A percentile compares a stretch with the other conserved stretches of the same genome.
phyloP scores from a whole-genome alignment of 441 rosid species.

The Flueggea neowawraea region DNA sequence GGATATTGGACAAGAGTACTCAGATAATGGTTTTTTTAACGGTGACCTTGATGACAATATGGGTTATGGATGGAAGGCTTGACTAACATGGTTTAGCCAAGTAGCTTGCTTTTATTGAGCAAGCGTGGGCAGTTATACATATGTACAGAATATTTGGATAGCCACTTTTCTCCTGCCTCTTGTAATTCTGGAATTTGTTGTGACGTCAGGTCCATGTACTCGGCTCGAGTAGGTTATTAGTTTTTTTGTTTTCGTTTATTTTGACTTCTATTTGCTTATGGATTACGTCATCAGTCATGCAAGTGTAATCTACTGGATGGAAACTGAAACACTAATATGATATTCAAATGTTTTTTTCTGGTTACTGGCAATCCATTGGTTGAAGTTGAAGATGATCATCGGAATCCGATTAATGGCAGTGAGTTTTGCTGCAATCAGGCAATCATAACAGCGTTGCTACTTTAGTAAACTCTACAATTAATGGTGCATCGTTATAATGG shows the following conservation, averaged over 20 bases:
- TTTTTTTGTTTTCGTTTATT: background rate
- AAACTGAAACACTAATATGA: slow-evolving; percentile 32
- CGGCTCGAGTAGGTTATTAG: slow-evolving; percentile 32
- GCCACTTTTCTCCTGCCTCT: slow-evolving; percentile 18
- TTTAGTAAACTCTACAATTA: too few relatives aligned
- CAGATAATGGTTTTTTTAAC: slow-evolving; percentile 61
- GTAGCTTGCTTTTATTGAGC: slow-evolving; percentile 15
- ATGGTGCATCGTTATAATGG: too few relatives aligned
- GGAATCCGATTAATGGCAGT: too few relatives aligned
- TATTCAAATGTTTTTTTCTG: slow-evolving; percentile 13
- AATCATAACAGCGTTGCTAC: too few relatives aligned
- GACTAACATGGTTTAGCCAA: slow-evolving; percentile 36
- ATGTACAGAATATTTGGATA: slow-evolving; percentile 46
- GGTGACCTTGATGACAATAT: slow-evolving; percentile 61
- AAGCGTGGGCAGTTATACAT: slow-evolving; percentile 12
- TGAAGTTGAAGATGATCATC: too few relatives aligned
- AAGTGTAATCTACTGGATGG: slow-evolving; percentile 54
- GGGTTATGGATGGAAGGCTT: slow-evolving; percentile 73
- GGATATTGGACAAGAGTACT: slow-evolving; percentile 63
- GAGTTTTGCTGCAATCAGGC: too few relatives aligned
- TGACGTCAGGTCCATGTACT: slow-evolving; percentile 25
- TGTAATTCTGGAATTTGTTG: slow-evolving; percentile 41
- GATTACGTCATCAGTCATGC: slow-evolving; percentile 27
- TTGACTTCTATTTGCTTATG: background rate
- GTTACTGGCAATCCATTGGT: too few relatives aligned